Percentiles rank a stretch among this genome's conserved stretches.
phyloP scores from a whole-genome alignment of 306 rosid genomes.

The Cajanus cajan region DNA sequence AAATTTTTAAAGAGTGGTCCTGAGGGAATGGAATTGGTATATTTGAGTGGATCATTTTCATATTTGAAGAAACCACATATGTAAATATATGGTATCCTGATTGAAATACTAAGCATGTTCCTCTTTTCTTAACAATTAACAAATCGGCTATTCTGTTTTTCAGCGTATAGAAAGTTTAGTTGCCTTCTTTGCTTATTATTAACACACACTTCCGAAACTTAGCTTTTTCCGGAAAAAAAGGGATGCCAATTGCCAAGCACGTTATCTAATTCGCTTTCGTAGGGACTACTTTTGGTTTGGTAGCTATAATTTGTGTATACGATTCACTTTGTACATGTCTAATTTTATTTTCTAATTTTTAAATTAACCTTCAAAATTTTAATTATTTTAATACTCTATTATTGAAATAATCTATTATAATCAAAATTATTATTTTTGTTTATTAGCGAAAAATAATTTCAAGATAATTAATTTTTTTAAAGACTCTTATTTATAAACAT shows the following conservation, averaged over 20 bases:
- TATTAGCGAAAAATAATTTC: too few relatives aligned
- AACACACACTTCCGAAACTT: not conserved
- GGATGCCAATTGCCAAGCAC: not conserved
- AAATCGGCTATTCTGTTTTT: not conserved
- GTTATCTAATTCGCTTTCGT: not conserved
- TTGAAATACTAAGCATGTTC: not conserved
- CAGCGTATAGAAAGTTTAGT: not conserved
- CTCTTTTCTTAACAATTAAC: not conserved
- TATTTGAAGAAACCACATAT: not conserved
- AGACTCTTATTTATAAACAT: too few relatives aligned
- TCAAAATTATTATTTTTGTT: too few relatives aligned
- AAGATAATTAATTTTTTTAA: too few relatives aligned
- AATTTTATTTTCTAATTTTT: too few relatives aligned
- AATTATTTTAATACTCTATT: too few relatives aligned
- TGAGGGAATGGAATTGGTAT: not conserved
- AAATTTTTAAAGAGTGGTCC: constrained; percentile 33
- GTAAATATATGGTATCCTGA: not conserved
- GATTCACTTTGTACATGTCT: not conserved
- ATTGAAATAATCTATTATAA: too few relatives aligned
- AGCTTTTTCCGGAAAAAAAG: not conserved
- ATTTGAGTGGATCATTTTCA: not conserved
- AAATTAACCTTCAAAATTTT: too few relatives aligned
- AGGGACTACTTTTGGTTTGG: too few relatives aligned
- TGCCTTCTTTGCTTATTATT: not conserved
- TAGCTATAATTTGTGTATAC: not conserved